Percentiles rank a stretch among this genome's conserved stretches.
Conservation (phyloP, 805 yeast species). For the Groenewaldozyma salmanticensis region DNA sequence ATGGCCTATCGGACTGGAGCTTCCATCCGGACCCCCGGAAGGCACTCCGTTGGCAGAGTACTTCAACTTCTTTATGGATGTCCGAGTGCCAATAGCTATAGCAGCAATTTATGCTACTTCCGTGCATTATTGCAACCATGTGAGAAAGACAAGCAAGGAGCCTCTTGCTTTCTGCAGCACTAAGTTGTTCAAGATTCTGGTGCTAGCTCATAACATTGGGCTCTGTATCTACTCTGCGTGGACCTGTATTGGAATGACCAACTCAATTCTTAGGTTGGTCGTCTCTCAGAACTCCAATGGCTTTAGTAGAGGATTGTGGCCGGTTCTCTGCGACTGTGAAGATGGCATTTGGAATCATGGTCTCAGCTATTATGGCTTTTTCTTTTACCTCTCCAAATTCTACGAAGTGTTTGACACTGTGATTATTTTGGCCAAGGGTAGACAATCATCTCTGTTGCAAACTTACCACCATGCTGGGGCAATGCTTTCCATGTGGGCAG, state of each 20-base stretch:
- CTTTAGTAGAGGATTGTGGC: slow-evolving; percentile 31
- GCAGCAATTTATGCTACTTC: slow-evolving; percentile 48
- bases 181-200: slow-evolving; percentile 41
- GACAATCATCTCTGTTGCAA: slow-evolving; percentile 55
- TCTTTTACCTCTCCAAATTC: slow-evolving; percentile 60
- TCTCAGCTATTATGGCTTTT: slow-evolving; percentile 49
- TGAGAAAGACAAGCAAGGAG: slow-evolving; percentile 36
- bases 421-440: slow-evolving; percentile 58
- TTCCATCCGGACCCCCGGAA: slow-evolving; percentile 14
- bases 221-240: slow-evolving; percentile 59
- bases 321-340: slow-evolving; percentile 49
- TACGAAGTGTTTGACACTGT: slow-evolving; percentile 64
- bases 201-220: slow-evolving; percentile 49
- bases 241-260: slow-evolving; percentile 60
- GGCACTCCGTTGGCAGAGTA: slow-evolving; percentile 10
- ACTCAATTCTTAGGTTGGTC: slow-evolving; percentile 38
- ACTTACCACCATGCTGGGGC: slow-evolving; percentile 76
- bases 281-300: slow-evolving; percentile 19
- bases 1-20: slow-evolving; percentile 16
- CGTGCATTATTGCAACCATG: slow-evolving; percentile 45
- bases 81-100: slow-evolving; percentile 45
- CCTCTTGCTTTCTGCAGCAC: slow-evolving; percentile 43
- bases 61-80: slow-evolving; percentile 31
- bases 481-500: slow-evolving; percentile 75
- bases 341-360: slow-evolving; percentile 51